Evolutionary conservation across 805 yeast species (phyloP).

Genomic region (Brettanomyces nanus): DNA sequence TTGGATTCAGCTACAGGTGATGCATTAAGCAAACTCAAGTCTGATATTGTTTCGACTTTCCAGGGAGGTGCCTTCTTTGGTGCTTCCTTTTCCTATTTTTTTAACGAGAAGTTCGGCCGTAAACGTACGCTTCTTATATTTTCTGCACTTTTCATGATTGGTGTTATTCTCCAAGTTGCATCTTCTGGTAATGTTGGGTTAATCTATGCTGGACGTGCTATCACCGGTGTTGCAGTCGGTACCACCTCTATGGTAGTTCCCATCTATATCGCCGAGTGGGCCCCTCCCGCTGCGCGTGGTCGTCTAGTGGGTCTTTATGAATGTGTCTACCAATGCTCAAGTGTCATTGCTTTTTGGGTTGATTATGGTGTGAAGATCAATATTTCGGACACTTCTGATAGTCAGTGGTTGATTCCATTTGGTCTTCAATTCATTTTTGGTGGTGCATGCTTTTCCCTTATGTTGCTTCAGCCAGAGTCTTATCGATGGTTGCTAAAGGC

Average conservation of each 20-base stretch:
- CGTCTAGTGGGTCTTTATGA: constrained; percentile 44
- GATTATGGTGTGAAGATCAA: constrained; percentile 46
- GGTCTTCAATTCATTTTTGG: constrained; percentile 39
- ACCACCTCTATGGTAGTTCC: constrained; percentile 52
- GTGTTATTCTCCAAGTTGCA: constrained; percentile 41
- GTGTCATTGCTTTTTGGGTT: constrained; percentile 39
- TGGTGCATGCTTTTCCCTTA: constrained; percentile 29
- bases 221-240: constrained; percentile 52
- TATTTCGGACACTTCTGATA: constrained; percentile 25
- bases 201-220: constrained; percentile 44
- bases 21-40: constrained; percentile 36
- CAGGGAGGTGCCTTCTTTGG: constrained; percentile 46
- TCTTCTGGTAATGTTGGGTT: constrained; percentile 35
- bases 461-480: constrained; percentile 36
- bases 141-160: constrained; percentile 36
- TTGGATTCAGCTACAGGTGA: constrained; percentile 32
- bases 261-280: constrained; percentile 42
- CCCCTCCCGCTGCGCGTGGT: constrained; percentile 47
- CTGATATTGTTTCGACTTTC: constrained; percentile 53
- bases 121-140: constrained; percentile 37
- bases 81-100: constrained; percentile 37
- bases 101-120: constrained; percentile 45
- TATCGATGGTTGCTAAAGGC: constrained; percentile 45
- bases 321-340: constrained; percentile 51
- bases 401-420: constrained; percentile 49